Evolutionary conservation across 1,284 basidiomycete species (phyloP), one percentile per base, ranked within the genome.

Genomic region (Coniferiporia sulphurascens): DNA sequence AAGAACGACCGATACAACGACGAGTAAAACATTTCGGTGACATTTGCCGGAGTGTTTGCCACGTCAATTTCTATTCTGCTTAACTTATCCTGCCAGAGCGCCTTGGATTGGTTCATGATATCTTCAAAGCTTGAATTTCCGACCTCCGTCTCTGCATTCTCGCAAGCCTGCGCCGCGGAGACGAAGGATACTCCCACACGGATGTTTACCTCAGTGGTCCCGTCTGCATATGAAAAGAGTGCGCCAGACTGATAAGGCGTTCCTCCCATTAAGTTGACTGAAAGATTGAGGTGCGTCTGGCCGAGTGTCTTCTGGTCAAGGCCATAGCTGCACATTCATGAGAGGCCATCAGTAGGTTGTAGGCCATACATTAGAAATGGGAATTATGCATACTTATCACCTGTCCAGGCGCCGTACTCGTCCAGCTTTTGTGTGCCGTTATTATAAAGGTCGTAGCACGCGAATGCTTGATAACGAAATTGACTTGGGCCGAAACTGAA

Each of bases 11-110:
- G 78, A 70, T 87, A 87, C 58, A 87, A 65, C 8, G 83, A 85
- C 2, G 84, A 85, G 69, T 87, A 87, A n/a, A 87, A 66, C 78
- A 87, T 73, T 70, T 87, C 84, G 5, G 84, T 86, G 19, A 87
- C 72, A 67, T 86, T 85, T 32, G 75, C 67, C 7, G 82, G 80
- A 0, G 85, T 86, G 48, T 78, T 75, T 2, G 75, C 72, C 6
- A 86, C 67, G 69, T 87, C 84, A 59, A 87, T 80, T 67, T 86
- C 82, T 52, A 87, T 74, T 69, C 80, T 83, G 62, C 77, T 78
- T 58, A 87, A 72, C 69, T 82, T 83, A 67, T 85, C 83, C 65
- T 85, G 83, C 85, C 85, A 87, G 44, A 82, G 69, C 1, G 76
- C 75, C 64, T 79, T 78, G n/a, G 82, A 80, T 49, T 72, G 73